Evolutionary conservation across 257 asterid genomes (phyloP).

Genomic region (Penstemon eatonii): DNA sequence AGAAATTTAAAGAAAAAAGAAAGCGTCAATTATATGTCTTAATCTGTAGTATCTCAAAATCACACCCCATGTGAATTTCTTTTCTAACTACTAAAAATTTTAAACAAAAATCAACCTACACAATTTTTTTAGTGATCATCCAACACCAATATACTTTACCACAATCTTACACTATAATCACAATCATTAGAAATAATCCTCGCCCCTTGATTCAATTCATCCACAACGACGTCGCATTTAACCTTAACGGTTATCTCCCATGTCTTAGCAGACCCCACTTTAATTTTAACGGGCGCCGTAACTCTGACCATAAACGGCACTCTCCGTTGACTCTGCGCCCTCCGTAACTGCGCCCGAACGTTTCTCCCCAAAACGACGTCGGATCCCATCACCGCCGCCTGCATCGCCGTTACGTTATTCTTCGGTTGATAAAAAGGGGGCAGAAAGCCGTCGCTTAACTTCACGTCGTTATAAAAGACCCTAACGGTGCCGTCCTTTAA

Average conservation of each 20-base stretch:
- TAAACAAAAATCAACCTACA: no score
- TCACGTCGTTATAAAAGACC: constrained; percentile 34
- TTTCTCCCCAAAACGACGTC: constrained; percentile 32
- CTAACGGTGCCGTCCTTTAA: constrained; percentile 32
- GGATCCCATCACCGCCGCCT: constrained; percentile 35
- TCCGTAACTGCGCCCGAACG: constrained; percentile 32
- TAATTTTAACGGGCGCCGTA: constrained; percentile 45
- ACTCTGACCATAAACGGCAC: constrained; percentile 46
- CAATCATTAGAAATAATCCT: constrained; percentile 46
- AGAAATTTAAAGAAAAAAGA: no score
- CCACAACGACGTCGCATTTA: constrained; percentile 48
- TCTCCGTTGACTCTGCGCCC: constrained; percentile 28
- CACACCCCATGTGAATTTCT: no score
- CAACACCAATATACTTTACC: constrained; percentile 34
- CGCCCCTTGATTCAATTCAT: constrained; percentile 41
- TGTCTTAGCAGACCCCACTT: constrained; percentile 52
- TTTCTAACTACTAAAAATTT: no score
- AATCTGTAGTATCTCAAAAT: no score
- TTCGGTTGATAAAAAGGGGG: constrained; percentile 52
- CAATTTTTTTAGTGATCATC: no score
- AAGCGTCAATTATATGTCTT: no score
- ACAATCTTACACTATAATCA: constrained; percentile 47
- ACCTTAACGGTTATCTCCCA: constrained; percentile 53
- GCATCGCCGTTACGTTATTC: constrained; percentile 45
- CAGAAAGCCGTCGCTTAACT: constrained; percentile 39